phyloP scores from a whole-genome alignment of 257 asterid species.

The Cruciata laevipes region DNA sequence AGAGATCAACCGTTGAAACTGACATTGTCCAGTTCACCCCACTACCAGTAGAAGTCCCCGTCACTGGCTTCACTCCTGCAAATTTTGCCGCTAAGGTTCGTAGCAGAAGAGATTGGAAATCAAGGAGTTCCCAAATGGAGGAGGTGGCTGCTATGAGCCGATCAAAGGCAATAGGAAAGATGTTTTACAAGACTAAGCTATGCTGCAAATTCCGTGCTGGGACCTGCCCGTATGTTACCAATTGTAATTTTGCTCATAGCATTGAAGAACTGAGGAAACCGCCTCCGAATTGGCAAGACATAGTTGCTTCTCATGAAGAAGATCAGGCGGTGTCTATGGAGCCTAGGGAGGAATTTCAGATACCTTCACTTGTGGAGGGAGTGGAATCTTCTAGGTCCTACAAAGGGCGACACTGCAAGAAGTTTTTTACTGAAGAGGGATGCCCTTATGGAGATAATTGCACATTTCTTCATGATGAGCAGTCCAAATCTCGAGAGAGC shows the following conservation, averaged over 20 bases:
- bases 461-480: constrained; percentile 74
- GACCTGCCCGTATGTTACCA: constrained; percentile 64
- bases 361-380: constrained; percentile 58
- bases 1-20: constrained; percentile 24
- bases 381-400: constrained; percentile 61
- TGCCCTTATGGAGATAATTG: constrained; percentile 85
- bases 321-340: constrained; percentile 34
- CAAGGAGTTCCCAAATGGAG: constrained; percentile 40
- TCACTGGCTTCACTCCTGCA: constrained; percentile 25
- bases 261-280: constrained; percentile 67
- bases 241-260: constrained; percentile 67
- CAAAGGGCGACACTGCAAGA: constrained; percentile 76
- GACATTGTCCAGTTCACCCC: constrained; percentile 27
- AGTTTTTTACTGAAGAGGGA: constrained; percentile 72
- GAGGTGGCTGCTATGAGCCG: constrained; percentile 36
- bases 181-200: constrained; percentile 67
- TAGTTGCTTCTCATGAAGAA: constrained; percentile 64
- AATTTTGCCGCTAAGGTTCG: constrained; percentile 50
- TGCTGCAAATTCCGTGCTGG: constrained; percentile 75
- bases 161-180: constrained; percentile 64
- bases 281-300: constrained; percentile 81
- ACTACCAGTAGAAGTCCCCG: constrained; percentile 30
- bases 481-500: constrained; percentile 62
- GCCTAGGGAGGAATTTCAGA: constrained; percentile 64
- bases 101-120: constrained; percentile 62